phyloP scores from a whole-genome alignment of 768 basidiomycete genomes.

The Mycena vulgaris region DNA sequence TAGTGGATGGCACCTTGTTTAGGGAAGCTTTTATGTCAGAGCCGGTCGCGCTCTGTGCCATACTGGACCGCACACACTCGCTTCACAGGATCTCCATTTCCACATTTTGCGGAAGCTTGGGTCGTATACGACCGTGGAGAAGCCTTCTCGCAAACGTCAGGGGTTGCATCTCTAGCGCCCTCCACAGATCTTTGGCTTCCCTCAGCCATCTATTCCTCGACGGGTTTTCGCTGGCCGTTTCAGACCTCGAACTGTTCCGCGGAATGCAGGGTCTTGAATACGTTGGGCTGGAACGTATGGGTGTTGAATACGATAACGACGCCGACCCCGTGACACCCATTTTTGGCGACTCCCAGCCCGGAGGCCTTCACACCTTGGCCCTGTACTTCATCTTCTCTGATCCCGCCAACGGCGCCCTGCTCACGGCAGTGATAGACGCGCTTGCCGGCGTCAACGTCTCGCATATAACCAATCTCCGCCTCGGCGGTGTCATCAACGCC shows the following conservation, averaged over 20 bases:
- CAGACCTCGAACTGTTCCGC: conserved; percentile 18
- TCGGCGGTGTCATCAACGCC: conserved; percentile 13
- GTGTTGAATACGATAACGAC: neutral
- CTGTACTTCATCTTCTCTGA: conserved; percentile 15
- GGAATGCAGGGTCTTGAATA: conserved; percentile 21
- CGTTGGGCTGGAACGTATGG: conserved; percentile 20
- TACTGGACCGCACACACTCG: conserved; percentile 14
- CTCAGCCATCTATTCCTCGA: conserved; percentile 23
- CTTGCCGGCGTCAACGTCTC: conserved; percentile 1
- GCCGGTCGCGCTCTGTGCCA: conserved; percentile 9
- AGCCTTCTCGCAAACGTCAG: neutral
- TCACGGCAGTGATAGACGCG: neutral
- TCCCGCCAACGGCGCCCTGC: neutral
- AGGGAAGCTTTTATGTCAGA: neutral
- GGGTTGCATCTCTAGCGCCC: neutral
- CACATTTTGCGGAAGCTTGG: neutral
- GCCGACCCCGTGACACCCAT: neutral
- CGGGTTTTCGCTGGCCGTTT: conserved; percentile 10
- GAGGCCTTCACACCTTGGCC: conserved; percentile 19
- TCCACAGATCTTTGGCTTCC: conserved; percentile 7
- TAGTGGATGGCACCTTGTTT: neutral
- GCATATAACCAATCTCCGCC: conserved; percentile 20
- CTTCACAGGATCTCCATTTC: conserved; percentile 10
- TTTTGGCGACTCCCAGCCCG: neutral
- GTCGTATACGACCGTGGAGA: neutral